A percentile compares a stretch with the other conserved stretches of the same genome.
Conservation (phyloP, 2,329 filamentous ascomycete genomes). For the Aspergillus fischeri region DNA sequence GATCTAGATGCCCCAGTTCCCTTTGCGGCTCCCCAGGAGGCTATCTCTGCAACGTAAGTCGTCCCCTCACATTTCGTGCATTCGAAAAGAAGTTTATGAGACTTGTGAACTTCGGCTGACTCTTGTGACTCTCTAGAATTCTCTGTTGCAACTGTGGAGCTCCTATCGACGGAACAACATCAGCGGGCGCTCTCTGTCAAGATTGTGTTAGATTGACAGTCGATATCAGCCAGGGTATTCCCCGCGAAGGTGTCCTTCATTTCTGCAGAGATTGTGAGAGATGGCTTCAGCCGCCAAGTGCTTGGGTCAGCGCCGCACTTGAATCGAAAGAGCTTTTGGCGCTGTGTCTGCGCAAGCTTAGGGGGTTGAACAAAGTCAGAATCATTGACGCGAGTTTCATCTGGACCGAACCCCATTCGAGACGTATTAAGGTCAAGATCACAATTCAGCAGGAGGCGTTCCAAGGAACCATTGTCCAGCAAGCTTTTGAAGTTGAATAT, state of each 20-base stretch:
- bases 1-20: constrained; percentile 55
- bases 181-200: constrained; percentile 84
- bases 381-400: constrained; percentile 96
- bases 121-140: constrained; percentile 53
- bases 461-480: constrained; percentile 71
- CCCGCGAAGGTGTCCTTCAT: constrained; percentile 82
- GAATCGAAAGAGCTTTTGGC: constrained; percentile 93
- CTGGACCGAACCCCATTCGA: constrained; percentile 97
- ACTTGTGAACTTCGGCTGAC: constrained; percentile 11
- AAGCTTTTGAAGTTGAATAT: constrained; percentile 92
- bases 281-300: constrained; percentile 81
- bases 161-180: constrained; percentile 84
- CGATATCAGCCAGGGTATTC: constrained; percentile 88
- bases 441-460: constrained; percentile 75
- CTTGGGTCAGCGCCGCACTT: constrained; percentile 78
- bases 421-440: constrained; percentile 88
- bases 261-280: constrained; percentile 92
- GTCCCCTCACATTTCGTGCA: constrained; percentile 1
- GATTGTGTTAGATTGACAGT: constrained; percentile 94
- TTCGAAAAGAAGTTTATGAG: constrained; percentile 8
- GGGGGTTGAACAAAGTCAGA: constrained; percentile 80
- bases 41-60: constrained; percentile 52
- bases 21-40: constrained; percentile 39
- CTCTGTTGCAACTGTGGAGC: constrained; percentile 98
- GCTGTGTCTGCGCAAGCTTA: constrained; percentile 81